Evolutionary conservation across 345 rosid genomes (phyloP), one percentile per base, ranked within the genome.

Genomic region (Diplotaxis tenuifolia): DNA sequence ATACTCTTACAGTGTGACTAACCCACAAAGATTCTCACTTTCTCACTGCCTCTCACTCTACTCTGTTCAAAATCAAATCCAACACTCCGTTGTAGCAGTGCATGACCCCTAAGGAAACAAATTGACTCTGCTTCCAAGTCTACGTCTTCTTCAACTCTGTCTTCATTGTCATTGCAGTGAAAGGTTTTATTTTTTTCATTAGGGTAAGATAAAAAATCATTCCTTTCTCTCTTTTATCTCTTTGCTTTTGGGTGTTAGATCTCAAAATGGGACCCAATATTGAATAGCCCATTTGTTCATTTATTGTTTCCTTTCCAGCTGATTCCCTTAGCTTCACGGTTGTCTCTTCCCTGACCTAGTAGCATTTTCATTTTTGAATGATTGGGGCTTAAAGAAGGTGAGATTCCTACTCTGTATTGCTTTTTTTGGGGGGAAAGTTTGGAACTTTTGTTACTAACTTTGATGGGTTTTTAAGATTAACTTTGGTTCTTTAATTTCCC

Each of bases 161-260:
- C 79, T 61, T 15, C 86, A 84, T 83, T 87, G 82, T 75, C 75
- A 5, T 77, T 72, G 74, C 79, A 66, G 58, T 80, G 63, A 45
- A 74, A 83, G 83, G 23, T 53, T 54, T 82, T 2, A 8, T 36
- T 7, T 75, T 72, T 80, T 63, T 22, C 54, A 40, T 63, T 2
- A 0, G 53, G 12, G 66, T 77, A 78, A 77, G 70, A 54, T 77
- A 45, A 74, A 75, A 79, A 78, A 69, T 75, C 82, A 60, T 72
- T 63, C 63, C 72, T 72, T 76, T 27, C 62, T 50, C 36, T 20
- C n/a, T 53, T 12, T 36, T 62, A 20, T 62, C 78, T 62, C 40
- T 56, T 75, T 70, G 53, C 71, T 6, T 75, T 75, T 38, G 1
- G 6, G 25, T n/a, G 58, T 47, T 84, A 78, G 83, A 81, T 84